Conservation (phyloP, 2,329 filamentous ascomycete genomes). For the Colletotrichum musae region DNA sequence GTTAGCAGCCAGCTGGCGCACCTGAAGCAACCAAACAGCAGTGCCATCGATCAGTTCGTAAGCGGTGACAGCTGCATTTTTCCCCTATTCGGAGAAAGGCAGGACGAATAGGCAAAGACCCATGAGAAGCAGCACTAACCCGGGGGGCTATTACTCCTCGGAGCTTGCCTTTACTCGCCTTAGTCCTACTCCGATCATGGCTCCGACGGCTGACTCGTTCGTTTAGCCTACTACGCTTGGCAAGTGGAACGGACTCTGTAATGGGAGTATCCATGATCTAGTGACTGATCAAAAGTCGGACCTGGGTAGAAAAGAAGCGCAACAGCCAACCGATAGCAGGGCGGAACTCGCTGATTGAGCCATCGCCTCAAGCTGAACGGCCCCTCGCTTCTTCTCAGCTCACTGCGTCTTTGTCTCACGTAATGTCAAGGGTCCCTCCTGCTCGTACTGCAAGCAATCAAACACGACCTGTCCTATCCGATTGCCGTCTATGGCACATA, state of each 20-base stretch:
- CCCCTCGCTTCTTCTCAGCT: conserved; percentile 9
- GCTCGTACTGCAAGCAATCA: conserved; percentile 20
- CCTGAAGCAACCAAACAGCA: not conserved
- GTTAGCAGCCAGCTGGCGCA: conserved; percentile 1
- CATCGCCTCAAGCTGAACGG: conserved; percentile 24
- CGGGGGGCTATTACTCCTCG: not conserved
- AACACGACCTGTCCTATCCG: not conserved
- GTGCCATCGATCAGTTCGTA: conserved; percentile 1
- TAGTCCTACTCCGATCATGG: conserved; percentile 2
- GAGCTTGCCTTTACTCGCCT: not conserved
- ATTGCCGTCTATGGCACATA: not conserved
- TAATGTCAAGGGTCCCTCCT: conserved; percentile 12
- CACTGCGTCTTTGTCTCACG: conserved; percentile 23
- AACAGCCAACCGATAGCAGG: not conserved
- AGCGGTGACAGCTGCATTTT: conserved; percentile 4
- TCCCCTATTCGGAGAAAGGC: no score
- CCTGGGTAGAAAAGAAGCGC: no score
- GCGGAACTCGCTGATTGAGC: not conserved
- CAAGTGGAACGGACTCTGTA: conserved; percentile 5
- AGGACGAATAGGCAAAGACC: not conserved
- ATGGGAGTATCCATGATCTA: no score
- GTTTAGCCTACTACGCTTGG: conserved; percentile 16
- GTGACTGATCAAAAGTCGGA: no score
- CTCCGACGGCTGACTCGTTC: conserved; percentile 30
- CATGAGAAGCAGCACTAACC: not conserved